phyloP scores from a whole-genome alignment of 2,329 filamentous ascomycete species.

The Didymella segeticola region DNA sequence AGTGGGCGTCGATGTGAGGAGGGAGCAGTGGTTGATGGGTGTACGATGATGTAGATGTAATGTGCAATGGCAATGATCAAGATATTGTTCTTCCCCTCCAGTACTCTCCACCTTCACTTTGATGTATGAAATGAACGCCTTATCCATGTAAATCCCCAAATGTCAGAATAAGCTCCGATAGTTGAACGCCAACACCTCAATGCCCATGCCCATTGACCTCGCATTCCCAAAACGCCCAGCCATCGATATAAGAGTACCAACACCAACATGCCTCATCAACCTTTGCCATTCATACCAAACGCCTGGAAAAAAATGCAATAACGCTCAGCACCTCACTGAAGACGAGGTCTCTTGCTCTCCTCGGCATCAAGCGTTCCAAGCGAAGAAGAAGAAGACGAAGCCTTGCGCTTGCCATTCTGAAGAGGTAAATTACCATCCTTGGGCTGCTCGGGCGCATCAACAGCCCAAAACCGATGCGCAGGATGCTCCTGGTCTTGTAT shows the following conservation, averaged over 20 bases:
- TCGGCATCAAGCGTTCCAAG: no score
- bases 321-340: not conserved
- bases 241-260: not conserved
- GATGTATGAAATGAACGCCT: no score
- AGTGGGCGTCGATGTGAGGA: slow-evolving; percentile 89
- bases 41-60: not conserved
- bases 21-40: not conserved
- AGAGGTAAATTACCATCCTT: not conserved
- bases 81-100: no score
- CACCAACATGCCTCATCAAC: no score
- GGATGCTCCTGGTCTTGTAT: slow-evolving; percentile 22
- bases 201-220: not conserved
- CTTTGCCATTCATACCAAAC: no score
- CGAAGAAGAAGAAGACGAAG: no score
- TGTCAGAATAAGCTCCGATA: no score
- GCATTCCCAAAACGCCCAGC: no score
- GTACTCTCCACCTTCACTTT: no score
- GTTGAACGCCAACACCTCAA: not conserved
- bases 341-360: not conserved
- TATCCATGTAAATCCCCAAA: no score
- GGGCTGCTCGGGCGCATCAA: not conserved
- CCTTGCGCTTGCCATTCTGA: not conserved
- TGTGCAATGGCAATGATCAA: slow-evolving; percentile 1
- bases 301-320: no score
- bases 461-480: slow-evolving; percentile 38